These are phyloP conservation scores for Acanthamoeba triangularis DNA, from an alignment of 208 protist species.

Conservation along the genomic window DNA sequence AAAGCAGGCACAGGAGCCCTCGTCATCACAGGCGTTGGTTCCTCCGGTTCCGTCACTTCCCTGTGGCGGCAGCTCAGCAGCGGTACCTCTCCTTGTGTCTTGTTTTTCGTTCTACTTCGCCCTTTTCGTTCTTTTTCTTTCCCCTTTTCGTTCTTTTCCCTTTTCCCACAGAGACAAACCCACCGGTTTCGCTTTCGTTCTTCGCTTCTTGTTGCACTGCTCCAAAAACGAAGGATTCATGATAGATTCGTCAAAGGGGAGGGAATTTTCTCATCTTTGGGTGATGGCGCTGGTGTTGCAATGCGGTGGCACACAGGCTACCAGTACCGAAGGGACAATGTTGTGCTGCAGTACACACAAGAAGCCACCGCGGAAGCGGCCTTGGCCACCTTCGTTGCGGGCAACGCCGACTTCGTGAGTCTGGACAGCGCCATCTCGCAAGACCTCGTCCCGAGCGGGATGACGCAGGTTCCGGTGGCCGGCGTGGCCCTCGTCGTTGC, in stretches of 20 bases:
- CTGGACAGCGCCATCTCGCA: not conserved
- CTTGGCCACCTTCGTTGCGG: not conserved
- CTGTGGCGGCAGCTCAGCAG: constrained; percentile 36
- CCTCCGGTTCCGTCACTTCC: constrained; percentile 5
- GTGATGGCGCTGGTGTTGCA: not conserved
- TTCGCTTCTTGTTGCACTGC: not conserved
- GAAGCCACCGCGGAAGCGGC: not conserved
- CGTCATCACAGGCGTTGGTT: not conserved
- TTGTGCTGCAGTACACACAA: constrained; percentile 18
- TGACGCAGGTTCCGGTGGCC: not conserved
- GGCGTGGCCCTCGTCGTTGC: constrained; percentile 14
- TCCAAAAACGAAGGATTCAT: not conserved
- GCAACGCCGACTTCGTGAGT: not conserved
- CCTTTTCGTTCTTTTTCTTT: not conserved
- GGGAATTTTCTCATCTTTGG: not conserved
- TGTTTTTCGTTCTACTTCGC: not conserved
- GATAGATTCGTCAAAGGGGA: not conserved
- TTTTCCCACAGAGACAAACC: too few species aligned
- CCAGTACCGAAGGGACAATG: constrained; percentile 38
- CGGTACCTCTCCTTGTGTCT: not conserved
- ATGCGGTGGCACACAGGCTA: not conserved
- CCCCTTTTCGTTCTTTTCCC: not conserved
- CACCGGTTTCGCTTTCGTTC: not conserved
- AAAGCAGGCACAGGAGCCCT: not conserved
- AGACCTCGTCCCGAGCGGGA: not conserved